Conservation (phyloP, 2,329 filamentous ascomycete genomes). For the Pyricularia grisea region DNA sequence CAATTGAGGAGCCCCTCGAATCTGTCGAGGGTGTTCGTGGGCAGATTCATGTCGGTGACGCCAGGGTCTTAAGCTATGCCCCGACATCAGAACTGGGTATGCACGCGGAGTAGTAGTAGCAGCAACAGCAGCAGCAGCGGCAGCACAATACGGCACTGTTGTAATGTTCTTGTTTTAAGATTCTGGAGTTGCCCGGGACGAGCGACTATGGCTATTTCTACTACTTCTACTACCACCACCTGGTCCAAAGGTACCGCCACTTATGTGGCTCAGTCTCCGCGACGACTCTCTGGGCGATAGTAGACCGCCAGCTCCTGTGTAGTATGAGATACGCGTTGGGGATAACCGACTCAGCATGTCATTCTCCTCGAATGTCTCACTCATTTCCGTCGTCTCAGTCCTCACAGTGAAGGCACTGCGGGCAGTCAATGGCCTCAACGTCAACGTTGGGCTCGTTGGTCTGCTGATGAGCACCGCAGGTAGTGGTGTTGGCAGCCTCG, state of each 20-base stretch:
- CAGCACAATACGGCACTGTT: neutral
- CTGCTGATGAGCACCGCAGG: neutral
- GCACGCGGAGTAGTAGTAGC: no score
- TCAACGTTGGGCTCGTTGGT: neutral
- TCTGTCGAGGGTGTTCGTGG: neutral
- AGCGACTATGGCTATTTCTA: neutral
- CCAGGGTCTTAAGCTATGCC: neutral
- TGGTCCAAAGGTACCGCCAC: neutral
- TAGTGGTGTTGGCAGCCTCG: neutral
- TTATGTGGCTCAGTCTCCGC: conserved; percentile 1
- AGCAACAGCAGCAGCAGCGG: no score
- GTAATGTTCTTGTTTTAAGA: neutral
- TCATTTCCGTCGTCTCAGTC: neutral
- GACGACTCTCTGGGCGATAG: neutral
- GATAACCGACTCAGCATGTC: neutral
- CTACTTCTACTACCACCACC: neutral
- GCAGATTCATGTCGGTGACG: neutral
- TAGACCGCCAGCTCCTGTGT: neutral
- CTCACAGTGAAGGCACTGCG: neutral
- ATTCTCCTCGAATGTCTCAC: neutral
- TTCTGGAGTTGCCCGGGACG: neutral
- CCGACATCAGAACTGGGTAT: neutral
- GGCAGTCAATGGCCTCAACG: neutral
- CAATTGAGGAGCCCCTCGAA: neutral
- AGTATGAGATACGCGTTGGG: neutral